phyloP scores from a whole-genome alignment of 495 filamentous ascomycete species.

The Aspergillus indologenus region DNA sequence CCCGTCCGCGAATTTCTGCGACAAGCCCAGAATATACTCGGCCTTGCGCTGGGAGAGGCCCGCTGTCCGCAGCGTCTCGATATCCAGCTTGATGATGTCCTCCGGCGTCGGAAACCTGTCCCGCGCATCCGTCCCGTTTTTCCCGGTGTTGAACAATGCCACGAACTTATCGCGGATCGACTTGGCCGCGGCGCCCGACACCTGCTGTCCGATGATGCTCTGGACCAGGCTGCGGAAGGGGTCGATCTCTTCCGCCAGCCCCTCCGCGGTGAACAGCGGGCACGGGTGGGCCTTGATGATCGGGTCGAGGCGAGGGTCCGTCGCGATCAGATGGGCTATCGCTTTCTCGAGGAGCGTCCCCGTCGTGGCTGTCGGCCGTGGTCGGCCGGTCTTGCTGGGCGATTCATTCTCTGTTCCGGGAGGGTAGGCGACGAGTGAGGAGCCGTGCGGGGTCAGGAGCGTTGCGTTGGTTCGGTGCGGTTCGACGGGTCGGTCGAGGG shows the following conservation, averaged over 20 bases:
- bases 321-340: constrained; percentile 68
- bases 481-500: constrained; percentile 55
- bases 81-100: constrained; percentile 57
- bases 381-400: constrained; percentile 54
- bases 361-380: constrained; percentile 58
- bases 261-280: constrained; percentile 73
- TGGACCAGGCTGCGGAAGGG: constrained; percentile 79
- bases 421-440: constrained; percentile 59
- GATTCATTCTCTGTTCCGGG: constrained; percentile 47
- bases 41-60: constrained; percentile 91
- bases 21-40: constrained; percentile 85
- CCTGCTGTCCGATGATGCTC: constrained; percentile 94
- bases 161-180: constrained; percentile 86
- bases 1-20: constrained; percentile 71
- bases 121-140: constrained; percentile 12
- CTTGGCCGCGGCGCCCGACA: constrained; percentile 85
- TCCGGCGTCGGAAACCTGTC: constrained; percentile 71
- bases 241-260: constrained; percentile 77
- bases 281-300: constrained; percentile 77
- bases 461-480: constrained; percentile 70
- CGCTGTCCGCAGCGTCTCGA: constrained; percentile 71
- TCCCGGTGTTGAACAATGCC: constrained; percentile 58
- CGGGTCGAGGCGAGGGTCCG: constrained; percentile 69
- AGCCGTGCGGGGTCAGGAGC: constrained; percentile 75
- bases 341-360: constrained; percentile 74